phyloP scores from a whole-genome alignment of 306 rosid genomes.

The Prosopis cineraria region DNA sequence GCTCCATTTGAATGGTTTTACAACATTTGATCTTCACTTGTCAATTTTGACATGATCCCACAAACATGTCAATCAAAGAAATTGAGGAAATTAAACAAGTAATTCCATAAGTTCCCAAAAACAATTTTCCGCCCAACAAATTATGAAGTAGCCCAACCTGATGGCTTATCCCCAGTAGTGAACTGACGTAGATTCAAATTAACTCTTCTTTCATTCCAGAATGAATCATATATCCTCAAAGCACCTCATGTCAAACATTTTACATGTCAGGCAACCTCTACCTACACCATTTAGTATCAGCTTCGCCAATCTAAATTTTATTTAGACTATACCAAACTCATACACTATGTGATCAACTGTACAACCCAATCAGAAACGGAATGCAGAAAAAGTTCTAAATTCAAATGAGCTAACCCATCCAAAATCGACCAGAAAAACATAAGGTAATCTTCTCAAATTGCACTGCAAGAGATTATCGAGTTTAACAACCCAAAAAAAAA shows the following conservation, averaged over 20 bases:
- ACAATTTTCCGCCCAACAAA: background rate
- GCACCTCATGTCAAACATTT: background rate
- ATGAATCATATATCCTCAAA: background rate
- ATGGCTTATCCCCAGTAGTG: background rate
- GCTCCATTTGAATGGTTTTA: slow-evolving; percentile 1
- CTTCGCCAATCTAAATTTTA: slow-evolving; percentile 13
- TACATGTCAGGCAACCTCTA: background rate
- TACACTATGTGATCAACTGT: background rate
- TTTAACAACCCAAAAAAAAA: too few relatives aligned
- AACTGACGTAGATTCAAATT: background rate
- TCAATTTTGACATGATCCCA: background rate
- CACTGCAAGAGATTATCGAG: too few relatives aligned
- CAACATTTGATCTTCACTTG: background rate
- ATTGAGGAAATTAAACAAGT: background rate
- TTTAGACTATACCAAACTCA: slow-evolving; percentile 24
- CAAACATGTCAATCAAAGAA: background rate
- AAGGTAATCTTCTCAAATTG: background rate
- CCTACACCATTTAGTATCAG: background rate
- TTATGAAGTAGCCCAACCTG: background rate
- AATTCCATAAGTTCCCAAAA: background rate
- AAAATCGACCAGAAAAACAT: background rate
- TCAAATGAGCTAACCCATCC: background rate
- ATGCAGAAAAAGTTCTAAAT: background rate
- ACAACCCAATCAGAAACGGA: background rate
- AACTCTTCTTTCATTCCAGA: background rate